Conservation (phyloP, 805 yeast species). For the Metschnikowia hibisci region DNA sequence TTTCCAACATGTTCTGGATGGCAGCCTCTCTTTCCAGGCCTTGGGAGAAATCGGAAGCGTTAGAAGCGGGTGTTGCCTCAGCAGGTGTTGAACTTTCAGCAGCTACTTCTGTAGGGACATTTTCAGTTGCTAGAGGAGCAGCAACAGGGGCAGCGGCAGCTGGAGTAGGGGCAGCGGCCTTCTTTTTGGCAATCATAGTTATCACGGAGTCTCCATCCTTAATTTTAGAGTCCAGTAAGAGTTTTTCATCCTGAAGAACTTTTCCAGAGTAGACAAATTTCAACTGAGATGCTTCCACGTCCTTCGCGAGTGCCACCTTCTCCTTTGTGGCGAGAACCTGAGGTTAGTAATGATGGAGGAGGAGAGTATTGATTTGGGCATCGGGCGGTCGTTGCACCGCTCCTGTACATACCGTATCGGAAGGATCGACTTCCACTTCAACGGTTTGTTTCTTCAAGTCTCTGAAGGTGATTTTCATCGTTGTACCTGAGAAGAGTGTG, state of each 20-base stretch:
- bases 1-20: slow-evolving; percentile 79
- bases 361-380: not conserved
- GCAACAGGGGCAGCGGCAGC: slow-evolving; percentile 23
- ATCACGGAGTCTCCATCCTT: slow-evolving; percentile 86
- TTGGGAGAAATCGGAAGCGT: slow-evolving; percentile 59
- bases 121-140: slow-evolving; percentile 6
- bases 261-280: slow-evolving; percentile 92
- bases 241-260: slow-evolving; percentile 79
- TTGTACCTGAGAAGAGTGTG: not conserved
- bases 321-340: slow-evolving; percentile 66
- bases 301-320: slow-evolving; percentile 63
- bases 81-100: not conserved
- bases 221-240: slow-evolving; percentile 66
- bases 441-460: slow-evolving; percentile 91
- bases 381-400: not conserved
- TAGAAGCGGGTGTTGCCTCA: slow-evolving; percentile 16
- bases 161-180: slow-evolving; percentile 23
- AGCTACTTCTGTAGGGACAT: not conserved
- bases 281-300: slow-evolving; percentile 67
- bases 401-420: slow-evolving; percentile 53
- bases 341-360: slow-evolving; percentile 8
- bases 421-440: slow-evolving; percentile 68
- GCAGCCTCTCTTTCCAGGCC: slow-evolving; percentile 79
- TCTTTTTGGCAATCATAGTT: slow-evolving; percentile 70
- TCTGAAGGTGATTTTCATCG: slow-evolving; percentile 78